Percentiles rank a stretch among this genome's conserved stretches.
phyloP scores from a whole-genome alignment of 2,329 filamentous ascomycete genomes.

The Colletotrichum euphorbiae region DNA sequence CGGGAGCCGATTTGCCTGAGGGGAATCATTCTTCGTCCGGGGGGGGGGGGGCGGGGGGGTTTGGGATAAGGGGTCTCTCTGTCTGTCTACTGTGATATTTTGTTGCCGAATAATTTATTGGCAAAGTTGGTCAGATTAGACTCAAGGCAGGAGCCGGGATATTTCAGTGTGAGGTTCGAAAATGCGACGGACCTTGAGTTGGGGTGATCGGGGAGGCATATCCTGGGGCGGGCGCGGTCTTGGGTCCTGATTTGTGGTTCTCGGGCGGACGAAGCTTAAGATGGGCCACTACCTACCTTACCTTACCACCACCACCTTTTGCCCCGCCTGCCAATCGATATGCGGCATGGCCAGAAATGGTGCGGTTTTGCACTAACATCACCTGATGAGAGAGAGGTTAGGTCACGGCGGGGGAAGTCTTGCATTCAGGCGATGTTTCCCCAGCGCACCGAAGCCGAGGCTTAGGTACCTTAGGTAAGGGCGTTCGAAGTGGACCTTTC shows the following conservation, averaged over 20 bases:
- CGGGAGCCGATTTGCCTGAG: slow-evolving; percentile 22
- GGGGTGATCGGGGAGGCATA: slow-evolving; percentile 6
- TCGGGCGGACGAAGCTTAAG: not conserved
- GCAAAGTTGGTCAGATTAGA: slow-evolving; percentile 12
- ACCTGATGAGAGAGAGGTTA: slow-evolving; percentile 5
- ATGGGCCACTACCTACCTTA: no score
- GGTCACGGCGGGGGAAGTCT: not conserved
- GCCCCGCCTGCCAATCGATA: not conserved
- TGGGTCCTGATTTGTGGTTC: not conserved
- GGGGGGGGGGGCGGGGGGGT: not conserved
- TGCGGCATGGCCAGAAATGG: slow-evolving; percentile 14
- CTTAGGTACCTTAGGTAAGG: no score
- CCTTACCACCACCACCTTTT: not conserved
- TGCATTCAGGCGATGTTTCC: not conserved
- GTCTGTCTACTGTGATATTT: not conserved
- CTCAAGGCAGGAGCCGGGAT: slow-evolving; percentile 12
- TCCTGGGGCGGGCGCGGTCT: not conserved
- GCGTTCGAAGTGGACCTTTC: no score
- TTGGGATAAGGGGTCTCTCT: not conserved
- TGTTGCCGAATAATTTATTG: not conserved
- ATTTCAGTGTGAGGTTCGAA: slow-evolving; percentile 15
- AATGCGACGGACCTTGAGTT: slow-evolving; percentile 23
- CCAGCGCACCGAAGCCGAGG: no score
- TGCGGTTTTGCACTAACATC: slow-evolving; percentile 24
- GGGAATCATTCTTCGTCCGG: slow-evolving; percentile 12